A percentile compares a stretch with the other conserved stretches of the same genome.
phyloP scores from a whole-genome alignment of 768 basidiomycete species.

The Suillus alpinus region DNA sequence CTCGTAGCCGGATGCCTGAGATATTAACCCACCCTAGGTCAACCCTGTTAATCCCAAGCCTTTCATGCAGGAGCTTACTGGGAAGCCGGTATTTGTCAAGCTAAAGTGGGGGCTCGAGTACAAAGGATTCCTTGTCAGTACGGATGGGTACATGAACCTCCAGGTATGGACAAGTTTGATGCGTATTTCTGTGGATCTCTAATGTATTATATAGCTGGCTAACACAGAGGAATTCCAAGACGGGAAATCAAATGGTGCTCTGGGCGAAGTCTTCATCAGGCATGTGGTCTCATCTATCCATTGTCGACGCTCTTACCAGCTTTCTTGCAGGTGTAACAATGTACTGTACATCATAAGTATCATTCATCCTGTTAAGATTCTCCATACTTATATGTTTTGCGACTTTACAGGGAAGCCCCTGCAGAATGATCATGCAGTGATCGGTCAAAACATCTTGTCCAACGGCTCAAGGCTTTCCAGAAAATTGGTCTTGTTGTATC shows the following conservation, averaged over 20 bases:
- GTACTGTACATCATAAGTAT: constrained; percentile 92
- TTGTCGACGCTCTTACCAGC: constrained; percentile 10
- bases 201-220: constrained; percentile 62
- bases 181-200: neutral
- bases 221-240: constrained; percentile 99
- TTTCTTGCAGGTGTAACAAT: constrained; percentile 76
- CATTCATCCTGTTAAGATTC: constrained; percentile 7
- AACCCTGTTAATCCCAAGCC: constrained; percentile 98
- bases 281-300: constrained; percentile 33
- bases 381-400: constrained; percentile 24
- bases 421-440: constrained; percentile 35
- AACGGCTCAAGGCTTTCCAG: neutral
- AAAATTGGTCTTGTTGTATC: neutral
- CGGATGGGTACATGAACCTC: constrained; percentile 99
- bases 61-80: constrained; percentile 97
- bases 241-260: constrained; percentile 88
- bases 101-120: constrained; percentile 99
- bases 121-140: constrained; percentile 98
- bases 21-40: constrained; percentile 45
- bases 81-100: constrained; percentile 91
- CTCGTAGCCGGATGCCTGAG: constrained; percentile 1
- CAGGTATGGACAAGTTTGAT: constrained; percentile 55
- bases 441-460: neutral
- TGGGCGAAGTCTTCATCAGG: constrained; percentile 99
- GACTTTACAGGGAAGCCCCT: constrained; percentile 71